phyloP scores from a whole-genome alignment of 2,329 filamentous ascomycete genomes.

The Sporothrix inflata region DNA sequence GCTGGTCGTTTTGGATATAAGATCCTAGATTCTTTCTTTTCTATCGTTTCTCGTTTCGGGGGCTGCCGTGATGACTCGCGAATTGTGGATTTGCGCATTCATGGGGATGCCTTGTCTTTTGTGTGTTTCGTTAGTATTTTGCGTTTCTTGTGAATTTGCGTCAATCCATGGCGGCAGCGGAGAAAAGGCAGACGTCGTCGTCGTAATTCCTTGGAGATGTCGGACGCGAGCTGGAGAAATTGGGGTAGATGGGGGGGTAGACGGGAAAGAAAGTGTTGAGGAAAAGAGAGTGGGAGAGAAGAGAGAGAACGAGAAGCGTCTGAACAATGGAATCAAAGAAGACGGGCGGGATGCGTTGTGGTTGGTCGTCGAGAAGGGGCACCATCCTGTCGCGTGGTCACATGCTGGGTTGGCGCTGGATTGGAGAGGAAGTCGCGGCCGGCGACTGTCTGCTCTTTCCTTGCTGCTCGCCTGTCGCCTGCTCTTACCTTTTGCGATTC shows the following conservation, averaged over 20 bases:
- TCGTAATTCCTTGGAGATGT: slow-evolving; percentile 17
- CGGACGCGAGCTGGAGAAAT: slow-evolving; percentile 1
- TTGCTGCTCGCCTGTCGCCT: background rate
- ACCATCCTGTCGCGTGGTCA: slow-evolving; percentile 28
- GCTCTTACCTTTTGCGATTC: slow-evolving; percentile 4
- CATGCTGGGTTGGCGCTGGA: background rate
- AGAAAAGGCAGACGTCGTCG: background rate
- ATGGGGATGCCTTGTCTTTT: background rate
- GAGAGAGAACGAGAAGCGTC: background rate
- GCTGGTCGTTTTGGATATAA: background rate
- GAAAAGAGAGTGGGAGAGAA: background rate
- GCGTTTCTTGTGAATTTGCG: background rate
- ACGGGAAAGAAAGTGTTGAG: background rate
- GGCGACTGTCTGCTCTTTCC: background rate
- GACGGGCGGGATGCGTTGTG: background rate
- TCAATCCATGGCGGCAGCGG: background rate
- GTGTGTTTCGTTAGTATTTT: background rate
- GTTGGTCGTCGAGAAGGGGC: background rate
- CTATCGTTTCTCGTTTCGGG: background rate
- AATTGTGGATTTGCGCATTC: background rate
- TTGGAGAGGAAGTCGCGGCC: background rate
- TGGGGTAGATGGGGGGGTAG: background rate
- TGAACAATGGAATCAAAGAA: background rate
- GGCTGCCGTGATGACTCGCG: background rate
- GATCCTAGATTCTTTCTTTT: background rate